Conservation (phyloP, 495 filamentous ascomycete species). For the Poronia punctata region DNA sequence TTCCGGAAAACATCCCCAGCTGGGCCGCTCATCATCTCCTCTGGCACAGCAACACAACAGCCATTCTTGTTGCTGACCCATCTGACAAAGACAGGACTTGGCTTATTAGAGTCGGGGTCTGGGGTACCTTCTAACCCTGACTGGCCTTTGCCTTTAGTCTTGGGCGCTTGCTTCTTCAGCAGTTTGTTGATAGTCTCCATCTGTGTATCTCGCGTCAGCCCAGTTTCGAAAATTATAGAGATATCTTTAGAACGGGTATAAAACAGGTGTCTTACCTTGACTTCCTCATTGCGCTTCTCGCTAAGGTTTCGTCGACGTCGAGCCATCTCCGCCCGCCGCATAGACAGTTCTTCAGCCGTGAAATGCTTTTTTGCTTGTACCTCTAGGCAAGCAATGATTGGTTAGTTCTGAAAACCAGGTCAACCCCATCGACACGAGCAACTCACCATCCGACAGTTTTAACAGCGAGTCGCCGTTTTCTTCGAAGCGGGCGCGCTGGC, state of each 20-base stretch:
- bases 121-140: slow-evolving; percentile 50
- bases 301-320: slow-evolving; percentile 90
- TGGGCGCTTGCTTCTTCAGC: slow-evolving; percentile 90
- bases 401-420: slow-evolving; percentile 5
- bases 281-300: slow-evolving; percentile 96
- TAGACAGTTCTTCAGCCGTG: slow-evolving; percentile 89
- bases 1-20: slow-evolving; percentile 54
- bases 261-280: slow-evolving; percentile 59
- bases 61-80: slow-evolving; percentile 72
- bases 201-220: slow-evolving; percentile 34
- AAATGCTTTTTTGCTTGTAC: slow-evolving; percentile 89
- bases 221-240: background rate
- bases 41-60: slow-evolving; percentile 64
- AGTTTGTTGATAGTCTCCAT: slow-evolving; percentile 99
- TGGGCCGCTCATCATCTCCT: slow-evolving; percentile 70
- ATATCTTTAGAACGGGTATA: background rate
- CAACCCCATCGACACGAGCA: background rate
- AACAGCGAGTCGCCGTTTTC: slow-evolving; percentile 52
- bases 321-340: slow-evolving; percentile 95
- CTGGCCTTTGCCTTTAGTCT: slow-evolving; percentile 53
- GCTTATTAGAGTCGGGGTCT: slow-evolving; percentile 40
- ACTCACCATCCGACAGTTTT: slow-evolving; percentile 69
- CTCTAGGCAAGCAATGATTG: slow-evolving; percentile 54
- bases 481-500: slow-evolving; percentile 69
- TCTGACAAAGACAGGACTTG: slow-evolving; percentile 65